These are phyloP conservation scores for Leccinum olivaceopallidum DNA, from an alignment of 768 basidiomycete species.

Conservation along the genomic window DNA sequence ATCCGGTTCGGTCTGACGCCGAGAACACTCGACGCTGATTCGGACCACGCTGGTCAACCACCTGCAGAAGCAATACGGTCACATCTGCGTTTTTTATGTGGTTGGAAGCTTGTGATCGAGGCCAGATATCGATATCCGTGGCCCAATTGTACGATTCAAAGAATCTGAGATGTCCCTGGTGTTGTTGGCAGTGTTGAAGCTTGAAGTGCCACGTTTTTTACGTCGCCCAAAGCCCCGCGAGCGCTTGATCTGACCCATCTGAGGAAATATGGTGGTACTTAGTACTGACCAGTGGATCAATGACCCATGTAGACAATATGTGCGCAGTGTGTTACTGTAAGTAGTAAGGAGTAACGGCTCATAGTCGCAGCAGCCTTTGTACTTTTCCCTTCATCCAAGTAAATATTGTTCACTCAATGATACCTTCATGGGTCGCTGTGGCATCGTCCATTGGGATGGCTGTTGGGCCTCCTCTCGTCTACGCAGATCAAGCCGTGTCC, in stretches of 20 bases:
- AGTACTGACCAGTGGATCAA: too few species aligned
- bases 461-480: slow-evolving; percentile 80
- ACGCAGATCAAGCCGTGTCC: slow-evolving; percentile 80
- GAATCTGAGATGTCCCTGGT: background rate
- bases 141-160: slow-evolving; percentile 2
- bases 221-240: slow-evolving; percentile 10
- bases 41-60: slow-evolving; percentile 6
- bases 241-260: background rate
- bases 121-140: slow-evolving; percentile 9
- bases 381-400: background rate
- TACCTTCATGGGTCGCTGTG: slow-evolving; percentile 65
- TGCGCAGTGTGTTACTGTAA: slow-evolving; percentile 2
- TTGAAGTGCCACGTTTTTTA: slow-evolving; percentile 7
- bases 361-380: slow-evolving; percentile 12
- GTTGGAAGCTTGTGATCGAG: slow-evolving; percentile 23
- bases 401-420: slow-evolving; percentile 26
- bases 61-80: slow-evolving; percentile 1
- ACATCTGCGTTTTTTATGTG: slow-evolving; percentile 9
- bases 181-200: background rate
- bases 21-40: slow-evolving; percentile 13
- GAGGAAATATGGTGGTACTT: background rate
- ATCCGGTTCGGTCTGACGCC: slow-evolving; percentile 27
- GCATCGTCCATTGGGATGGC: slow-evolving; percentile 80
- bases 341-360: background rate
- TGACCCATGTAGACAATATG: slow-evolving; percentile 1